These are phyloP conservation scores for Septoria petroselini DNA, from an alignment of 2,329 filamentous ascomycete species.

Conservation along the genomic window DNA sequence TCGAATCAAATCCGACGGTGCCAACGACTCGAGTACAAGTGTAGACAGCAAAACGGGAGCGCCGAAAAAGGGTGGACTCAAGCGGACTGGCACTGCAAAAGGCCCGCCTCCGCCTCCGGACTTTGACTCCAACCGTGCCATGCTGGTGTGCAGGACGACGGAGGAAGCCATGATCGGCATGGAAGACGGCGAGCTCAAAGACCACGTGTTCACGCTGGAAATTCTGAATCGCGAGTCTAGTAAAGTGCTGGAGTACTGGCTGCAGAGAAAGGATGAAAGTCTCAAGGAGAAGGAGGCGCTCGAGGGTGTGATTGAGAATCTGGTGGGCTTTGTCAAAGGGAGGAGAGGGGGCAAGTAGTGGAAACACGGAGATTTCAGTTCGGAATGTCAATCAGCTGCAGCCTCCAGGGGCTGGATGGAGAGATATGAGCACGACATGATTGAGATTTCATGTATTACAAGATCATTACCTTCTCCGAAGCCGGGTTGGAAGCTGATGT, in stretches of 20 bases:
- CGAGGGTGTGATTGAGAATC: conserved; percentile 93
- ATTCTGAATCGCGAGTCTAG: conserved; percentile 68
- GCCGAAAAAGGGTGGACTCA: conserved; percentile 24
- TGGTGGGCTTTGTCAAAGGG: conserved; percentile 68
- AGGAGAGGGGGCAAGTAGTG: conserved; percentile 52
- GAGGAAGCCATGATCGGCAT: conserved; percentile 77
- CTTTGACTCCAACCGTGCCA: conserved; percentile 74
- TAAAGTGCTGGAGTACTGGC: conserved; percentile 82
- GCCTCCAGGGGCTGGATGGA: neutral
- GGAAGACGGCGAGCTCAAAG: conserved; percentile 70
- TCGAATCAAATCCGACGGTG: conserved; percentile 38
- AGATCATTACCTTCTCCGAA: no score
- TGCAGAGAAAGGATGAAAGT: conserved; percentile 78
- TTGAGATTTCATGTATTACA: no score
- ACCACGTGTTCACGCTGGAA: conserved; percentile 67
- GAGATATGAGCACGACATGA: neutral
- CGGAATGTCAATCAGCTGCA: neutral
- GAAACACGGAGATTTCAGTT: no score
- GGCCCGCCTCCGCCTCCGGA: conserved; percentile 68
- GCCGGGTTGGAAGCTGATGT: no score
- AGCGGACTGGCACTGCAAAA: conserved; percentile 44
- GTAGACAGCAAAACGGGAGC: conserved; percentile 35
- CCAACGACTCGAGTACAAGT: conserved; percentile 35
- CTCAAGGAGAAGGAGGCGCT: conserved; percentile 89
- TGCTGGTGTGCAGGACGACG: conserved; percentile 77